A percentile compares a stretch with the other conserved stretches of the same genome.
phyloP scores from a whole-genome alignment of 257 asterid genomes.

The Salvia miltiorrhiza region DNA sequence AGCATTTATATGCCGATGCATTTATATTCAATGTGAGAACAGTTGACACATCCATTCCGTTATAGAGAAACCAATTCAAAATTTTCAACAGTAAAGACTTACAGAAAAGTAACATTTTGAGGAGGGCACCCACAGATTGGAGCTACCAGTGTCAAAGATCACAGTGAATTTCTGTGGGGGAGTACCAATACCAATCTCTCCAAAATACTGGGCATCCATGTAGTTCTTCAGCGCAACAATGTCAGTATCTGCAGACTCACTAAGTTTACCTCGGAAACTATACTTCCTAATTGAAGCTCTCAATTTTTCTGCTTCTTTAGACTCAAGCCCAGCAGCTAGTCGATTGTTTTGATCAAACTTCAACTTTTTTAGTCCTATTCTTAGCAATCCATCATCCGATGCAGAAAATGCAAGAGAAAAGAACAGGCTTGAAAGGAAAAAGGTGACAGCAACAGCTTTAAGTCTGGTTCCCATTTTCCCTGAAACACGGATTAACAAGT shows the following conservation, averaged over 20 bases:
- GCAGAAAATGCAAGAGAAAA: constrained; percentile 52
- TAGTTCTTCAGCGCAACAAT: constrained; percentile 80
- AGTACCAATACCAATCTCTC: constrained; percentile 84
- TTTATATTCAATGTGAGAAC: not conserved
- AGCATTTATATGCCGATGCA: not conserved
- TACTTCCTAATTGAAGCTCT: constrained; percentile 66
- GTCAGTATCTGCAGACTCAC: constrained; percentile 59
- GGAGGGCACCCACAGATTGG: constrained; percentile 97
- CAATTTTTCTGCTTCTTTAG: constrained; percentile 55
- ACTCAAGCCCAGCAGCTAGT: constrained; percentile 69
- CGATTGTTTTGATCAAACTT: constrained; percentile 71
- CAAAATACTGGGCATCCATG: constrained; percentile 97
- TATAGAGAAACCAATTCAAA: not conserved
- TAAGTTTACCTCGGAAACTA: constrained; percentile 42
- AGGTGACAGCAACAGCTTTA: constrained; percentile 28
- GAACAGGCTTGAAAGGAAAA: constrained; percentile 55
- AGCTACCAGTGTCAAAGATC: constrained; percentile 94
- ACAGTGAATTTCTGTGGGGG: constrained; percentile 93
- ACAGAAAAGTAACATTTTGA: constrained; percentile 89
- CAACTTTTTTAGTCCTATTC: constrained; percentile 77
- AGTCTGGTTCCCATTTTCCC: constrained; percentile 57
- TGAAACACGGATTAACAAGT: constrained; percentile 24
- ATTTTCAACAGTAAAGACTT: constrained; percentile 27
- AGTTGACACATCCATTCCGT: not conserved
- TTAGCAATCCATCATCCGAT: constrained; percentile 65